Evolutionary conservation across 305 asterid species (phyloP).

Genomic region (Solanum hybrid): DNA sequence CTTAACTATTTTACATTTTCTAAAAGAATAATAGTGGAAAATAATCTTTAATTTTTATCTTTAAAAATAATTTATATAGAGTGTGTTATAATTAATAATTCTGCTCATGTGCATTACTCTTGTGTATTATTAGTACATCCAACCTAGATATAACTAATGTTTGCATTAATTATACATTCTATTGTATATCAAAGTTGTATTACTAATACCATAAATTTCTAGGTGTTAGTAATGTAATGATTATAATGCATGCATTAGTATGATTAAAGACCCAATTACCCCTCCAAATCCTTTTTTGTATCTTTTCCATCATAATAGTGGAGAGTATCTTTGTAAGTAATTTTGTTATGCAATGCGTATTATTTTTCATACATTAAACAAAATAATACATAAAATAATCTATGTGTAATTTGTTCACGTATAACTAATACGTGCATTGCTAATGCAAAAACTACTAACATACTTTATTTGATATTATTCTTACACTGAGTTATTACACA

Average conservation of each 20-base stretch:
- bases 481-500: not conserved
- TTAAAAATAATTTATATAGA: no score
- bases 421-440: no score
- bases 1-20: not conserved
- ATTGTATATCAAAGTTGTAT: not conserved
- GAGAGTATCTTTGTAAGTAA: not conserved
- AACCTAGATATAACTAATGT: not conserved
- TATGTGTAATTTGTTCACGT: not conserved
- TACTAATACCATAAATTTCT: not conserved
- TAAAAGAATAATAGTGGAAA: no score
- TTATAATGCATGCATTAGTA: not conserved
- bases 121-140: not conserved
- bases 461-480: no score
- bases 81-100: not conserved
- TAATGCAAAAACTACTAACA: not conserved
- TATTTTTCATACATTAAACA: not conserved
- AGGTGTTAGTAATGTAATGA: not conserved
- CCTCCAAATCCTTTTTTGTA: no score
- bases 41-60: not conserved
- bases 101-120: not conserved
- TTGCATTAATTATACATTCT: not conserved
- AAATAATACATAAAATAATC: not conserved
- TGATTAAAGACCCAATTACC: not conserved
- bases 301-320: not conserved
- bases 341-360: no score